Conservation (phyloP, 345 rosid species). For the Eucalyptus dawsonii region DNA sequence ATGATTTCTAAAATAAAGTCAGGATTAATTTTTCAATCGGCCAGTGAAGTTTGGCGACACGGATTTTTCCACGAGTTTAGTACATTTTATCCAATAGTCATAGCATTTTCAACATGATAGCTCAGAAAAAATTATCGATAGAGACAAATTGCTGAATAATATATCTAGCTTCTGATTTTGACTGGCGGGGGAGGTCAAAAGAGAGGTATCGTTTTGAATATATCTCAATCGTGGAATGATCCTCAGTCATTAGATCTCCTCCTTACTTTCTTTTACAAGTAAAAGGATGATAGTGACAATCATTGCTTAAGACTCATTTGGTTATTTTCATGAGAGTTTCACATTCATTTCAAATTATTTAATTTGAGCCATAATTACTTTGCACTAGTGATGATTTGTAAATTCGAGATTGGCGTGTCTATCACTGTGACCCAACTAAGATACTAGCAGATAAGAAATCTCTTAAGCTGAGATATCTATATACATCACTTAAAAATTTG, state of each 20-base stretch:
- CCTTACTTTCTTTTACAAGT: not conserved
- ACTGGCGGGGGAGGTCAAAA: not conserved
- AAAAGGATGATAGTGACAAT: not conserved
- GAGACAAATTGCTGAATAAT: not conserved
- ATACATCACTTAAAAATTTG: no score
- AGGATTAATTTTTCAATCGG: not conserved
- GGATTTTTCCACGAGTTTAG: not conserved
- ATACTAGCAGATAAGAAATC: not conserved
- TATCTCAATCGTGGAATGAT: not conserved
- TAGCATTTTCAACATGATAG: not conserved
- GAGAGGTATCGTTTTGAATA: not conserved
- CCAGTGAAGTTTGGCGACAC: not conserved
- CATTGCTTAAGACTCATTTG: not conserved
- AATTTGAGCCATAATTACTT: not conserved
- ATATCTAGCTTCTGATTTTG: not conserved
- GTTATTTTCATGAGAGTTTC: not conserved
- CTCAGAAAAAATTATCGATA: not conserved
- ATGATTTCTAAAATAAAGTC: not conserved
- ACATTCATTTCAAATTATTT: not conserved
- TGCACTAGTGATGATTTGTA: not conserved
- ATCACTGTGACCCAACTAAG: fast-evolving
- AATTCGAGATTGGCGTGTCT: no score
- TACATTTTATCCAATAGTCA: not conserved
- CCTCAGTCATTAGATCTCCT: not conserved
- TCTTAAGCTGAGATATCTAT: not conserved